Evolutionary conservation across 2,329 filamentous ascomycete genomes (phyloP).

Genomic region (Botrytis deweyae): DNA sequence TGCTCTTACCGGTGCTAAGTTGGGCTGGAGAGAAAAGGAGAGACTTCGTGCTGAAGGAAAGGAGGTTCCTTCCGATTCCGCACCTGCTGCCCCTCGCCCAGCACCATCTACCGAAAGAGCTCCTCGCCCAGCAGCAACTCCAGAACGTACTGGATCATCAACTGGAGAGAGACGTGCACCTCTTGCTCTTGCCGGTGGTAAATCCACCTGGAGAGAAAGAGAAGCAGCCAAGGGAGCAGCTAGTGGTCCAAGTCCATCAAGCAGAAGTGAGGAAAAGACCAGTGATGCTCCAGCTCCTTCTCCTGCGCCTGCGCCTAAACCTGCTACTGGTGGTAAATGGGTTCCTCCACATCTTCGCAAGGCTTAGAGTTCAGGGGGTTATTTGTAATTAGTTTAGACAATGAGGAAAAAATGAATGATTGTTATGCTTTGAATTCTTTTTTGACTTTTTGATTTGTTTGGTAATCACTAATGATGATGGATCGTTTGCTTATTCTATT

Average conservation of each 20-base stretch:
- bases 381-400: not conserved
- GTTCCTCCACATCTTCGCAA: constrained; percentile 2
- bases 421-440: not conserved
- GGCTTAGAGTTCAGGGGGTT: not conserved
- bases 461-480: not conserved
- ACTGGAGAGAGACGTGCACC: constrained; percentile 56
- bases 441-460: not conserved
- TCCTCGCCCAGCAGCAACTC: not conserved
- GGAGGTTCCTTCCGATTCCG: constrained; percentile 27
- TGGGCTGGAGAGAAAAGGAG: constrained; percentile 71
- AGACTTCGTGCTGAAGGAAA: constrained; percentile 45
- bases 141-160: constrained; percentile 52
- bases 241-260: constrained; percentile 22
- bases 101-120: not conserved
- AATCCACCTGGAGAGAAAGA: constrained; percentile 60
- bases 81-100: not conserved
- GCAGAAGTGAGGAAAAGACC: not conserved
- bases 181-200: constrained; percentile 58
- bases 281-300: not conserved
- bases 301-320: not conserved
- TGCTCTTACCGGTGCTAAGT: constrained; percentile 56
- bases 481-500: not conserved
- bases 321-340: not conserved
- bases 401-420: not conserved
- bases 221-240: constrained; percentile 49